Evolutionary conservation across 78 protist species (phyloP), one percentile per base, ranked within the genome.

Genomic region (Trichosphaerium sp.): DNA sequence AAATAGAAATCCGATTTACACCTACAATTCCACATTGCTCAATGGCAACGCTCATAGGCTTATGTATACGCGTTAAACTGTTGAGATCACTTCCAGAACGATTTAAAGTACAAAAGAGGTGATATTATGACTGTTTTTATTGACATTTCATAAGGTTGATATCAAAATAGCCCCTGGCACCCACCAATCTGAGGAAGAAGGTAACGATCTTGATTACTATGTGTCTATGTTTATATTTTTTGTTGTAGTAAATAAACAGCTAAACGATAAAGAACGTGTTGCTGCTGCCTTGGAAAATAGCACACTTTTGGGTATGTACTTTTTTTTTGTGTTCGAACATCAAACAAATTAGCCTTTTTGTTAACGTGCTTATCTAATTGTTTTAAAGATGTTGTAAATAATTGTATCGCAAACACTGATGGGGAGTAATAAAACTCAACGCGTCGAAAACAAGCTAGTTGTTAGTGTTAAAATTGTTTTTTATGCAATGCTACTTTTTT

Each of bases 11-110:
- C 31, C 65, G 44, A 28, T 84, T 89, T 54, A 85, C 90, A 47
- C 96, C 96, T 18, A 92, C 96, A 2, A 75, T 92, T 25, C 88
- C 96, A 3, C 94, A 88, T 76, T 92, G 96, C 56, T 65, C 82
- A 38, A 84, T 86, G 92, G 88, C 89, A 15, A 89, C 92, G 48
- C 71, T 92, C 37, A 92, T 91, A 12, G 97, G 97, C 0, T 65
- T 92, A 25, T 87, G 83, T 31, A 81, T 92, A 34, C 74, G 87
- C 42, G 92, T 84, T 37, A 85, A 88, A 73, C 68, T 92, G 21
- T 25, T 79, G 29, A 54, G 94, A 21, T 65, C 74, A 2, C 48
- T 92, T 21, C 92, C 96, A 11, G 25, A 61, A 15, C 35, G 85
- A 3, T 82, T 84, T 59, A 88, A 88, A 65, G 82, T 88, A 54